phyloP scores from a whole-genome alignment of 2,329 filamentous ascomycete genomes.

The Fusarium ambrosium region DNA sequence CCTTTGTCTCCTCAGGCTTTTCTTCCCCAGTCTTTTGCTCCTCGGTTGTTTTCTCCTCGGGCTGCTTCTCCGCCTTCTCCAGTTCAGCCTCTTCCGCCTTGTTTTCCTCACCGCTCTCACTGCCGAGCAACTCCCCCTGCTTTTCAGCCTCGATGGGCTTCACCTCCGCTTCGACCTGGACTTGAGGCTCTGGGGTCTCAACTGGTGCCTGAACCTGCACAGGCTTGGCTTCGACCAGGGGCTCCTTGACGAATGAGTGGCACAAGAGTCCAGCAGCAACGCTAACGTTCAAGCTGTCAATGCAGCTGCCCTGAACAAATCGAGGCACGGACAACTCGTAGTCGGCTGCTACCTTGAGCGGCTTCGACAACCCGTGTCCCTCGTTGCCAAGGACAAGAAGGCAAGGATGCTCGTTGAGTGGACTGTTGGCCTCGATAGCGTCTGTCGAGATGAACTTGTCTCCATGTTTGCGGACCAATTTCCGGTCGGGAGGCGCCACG shows the following conservation, averaged over 20 bases:
- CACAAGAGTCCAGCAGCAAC: conserved; percentile 86
- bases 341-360: conserved; percentile 76
- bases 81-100: conserved; percentile 9
- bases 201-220: conserved; percentile 6
- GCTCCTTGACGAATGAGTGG: conserved; percentile 72
- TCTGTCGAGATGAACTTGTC: conserved; percentile 64
- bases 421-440: conserved; percentile 63
- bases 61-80: conserved; percentile 8
- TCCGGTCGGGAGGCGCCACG: conserved; percentile 62
- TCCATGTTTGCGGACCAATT: conserved; percentile 51
- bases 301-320: conserved; percentile 64
- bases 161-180: neutral
- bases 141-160: neutral
- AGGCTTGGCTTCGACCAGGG: conserved; percentile 25
- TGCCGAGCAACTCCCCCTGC: neutral
- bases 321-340: conserved; percentile 74
- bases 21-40: conserved; percentile 12
- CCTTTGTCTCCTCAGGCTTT: conserved; percentile 9
- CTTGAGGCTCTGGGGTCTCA: neutral
- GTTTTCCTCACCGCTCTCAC: conserved; percentile 8
- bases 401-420: conserved; percentile 73
- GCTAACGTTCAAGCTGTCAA: conserved; percentile 95
- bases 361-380: conserved; percentile 77
- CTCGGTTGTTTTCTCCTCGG: conserved; percentile 15
- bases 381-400: conserved; percentile 89